These are phyloP conservation scores for Cercophora newfieldiana DNA, from an alignment of 495 filamentous ascomycete species.

Conservation along the genomic window DNA sequence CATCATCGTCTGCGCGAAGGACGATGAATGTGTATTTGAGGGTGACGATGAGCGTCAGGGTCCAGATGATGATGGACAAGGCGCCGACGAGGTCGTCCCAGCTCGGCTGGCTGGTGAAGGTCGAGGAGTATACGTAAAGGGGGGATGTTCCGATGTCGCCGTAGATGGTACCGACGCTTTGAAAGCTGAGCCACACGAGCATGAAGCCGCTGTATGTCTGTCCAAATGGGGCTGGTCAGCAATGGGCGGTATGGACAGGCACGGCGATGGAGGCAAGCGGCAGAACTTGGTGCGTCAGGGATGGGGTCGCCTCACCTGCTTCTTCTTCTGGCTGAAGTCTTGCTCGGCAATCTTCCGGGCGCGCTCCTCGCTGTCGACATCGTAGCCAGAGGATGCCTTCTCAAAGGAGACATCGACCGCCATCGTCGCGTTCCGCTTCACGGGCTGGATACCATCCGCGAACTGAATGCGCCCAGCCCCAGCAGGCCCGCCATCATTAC, in stretches of 20 bases:
- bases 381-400: neutral
- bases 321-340: slow-evolving; percentile 32
- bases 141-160: slow-evolving; percentile 74
- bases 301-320: slow-evolving; percentile 28
- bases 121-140: slow-evolving; percentile 72
- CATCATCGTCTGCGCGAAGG: slow-evolving; percentile 72
- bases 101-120: slow-evolving; percentile 59
- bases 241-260: neutral
- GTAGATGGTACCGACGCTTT: slow-evolving; percentile 70
- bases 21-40: slow-evolving; percentile 73
- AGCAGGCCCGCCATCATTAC: neutral
- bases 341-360: slow-evolving; percentile 30
- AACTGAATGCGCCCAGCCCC: slow-evolving; percentile 11
- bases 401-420: slow-evolving; percentile 2
- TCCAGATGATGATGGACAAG: slow-evolving; percentile 73
- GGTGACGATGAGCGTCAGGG: slow-evolving; percentile 69
- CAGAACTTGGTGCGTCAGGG: neutral
- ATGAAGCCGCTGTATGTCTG: slow-evolving; percentile 26
- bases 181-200: slow-evolving; percentile 34
- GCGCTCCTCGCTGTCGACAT: slow-evolving; percentile 25
- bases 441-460: slow-evolving; percentile 8
- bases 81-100: slow-evolving; percentile 67
- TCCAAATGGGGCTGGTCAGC: too few relatives aligned
- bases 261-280: neutral
- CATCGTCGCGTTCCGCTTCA: neutral